A percentile compares a stretch with the other conserved stretches of the same genome.
Evolutionary conservation across 805 yeast species (phyloP).

Genomic region (Myxozyma neotropica): DNA sequence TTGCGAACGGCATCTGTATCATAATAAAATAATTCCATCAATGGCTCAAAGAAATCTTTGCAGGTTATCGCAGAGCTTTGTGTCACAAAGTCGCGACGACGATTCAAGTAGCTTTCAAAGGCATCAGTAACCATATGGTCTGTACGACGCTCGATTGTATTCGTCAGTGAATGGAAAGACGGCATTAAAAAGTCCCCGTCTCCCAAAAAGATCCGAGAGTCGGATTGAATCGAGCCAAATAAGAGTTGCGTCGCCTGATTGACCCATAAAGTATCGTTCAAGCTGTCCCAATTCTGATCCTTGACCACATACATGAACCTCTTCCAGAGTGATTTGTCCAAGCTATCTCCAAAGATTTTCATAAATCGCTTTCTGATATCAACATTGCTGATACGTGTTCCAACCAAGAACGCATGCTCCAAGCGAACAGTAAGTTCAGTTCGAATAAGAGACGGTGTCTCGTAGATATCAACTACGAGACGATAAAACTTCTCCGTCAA

Average conservation of each 20-base stretch:
- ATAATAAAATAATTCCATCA: conserved; percentile 79
- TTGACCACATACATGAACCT: conserved; percentile 83
- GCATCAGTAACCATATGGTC: conserved; percentile 35
- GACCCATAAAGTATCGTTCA: conserved; percentile 92
- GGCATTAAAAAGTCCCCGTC: conserved; percentile 51
- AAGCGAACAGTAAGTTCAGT: conserved; percentile 90
- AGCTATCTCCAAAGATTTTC: conserved; percentile 73
- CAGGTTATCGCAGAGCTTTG: conserved; percentile 47
- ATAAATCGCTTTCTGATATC: conserved; percentile 74
- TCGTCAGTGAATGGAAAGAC: conserved; percentile 30
- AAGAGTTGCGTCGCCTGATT: conserved; percentile 88
- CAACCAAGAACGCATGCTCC: conserved; percentile 96
- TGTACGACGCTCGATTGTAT: conserved; percentile 26
- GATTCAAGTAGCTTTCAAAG: conserved; percentile 32
- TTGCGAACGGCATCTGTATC: conserved; percentile 76
- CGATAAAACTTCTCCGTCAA: conserved; percentile 77
- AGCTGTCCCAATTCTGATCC: conserved; percentile 96
- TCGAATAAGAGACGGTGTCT: conserved; percentile 71
- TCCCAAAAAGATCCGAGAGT: conserved; percentile 51
- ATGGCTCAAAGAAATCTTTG: conserved; percentile 65
- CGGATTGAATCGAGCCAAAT: conserved; percentile 71
- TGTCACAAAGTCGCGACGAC: conserved; percentile 35
- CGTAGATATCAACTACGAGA: conserved; percentile 84
- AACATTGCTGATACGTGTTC: conserved; percentile 81
- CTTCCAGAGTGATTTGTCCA: conserved; percentile 76